Evolutionary conservation across 108 stramenopile species (phyloP), one percentile per base, ranked within the genome.

Genomic region (Discostella pseudostelligera): DNA sequence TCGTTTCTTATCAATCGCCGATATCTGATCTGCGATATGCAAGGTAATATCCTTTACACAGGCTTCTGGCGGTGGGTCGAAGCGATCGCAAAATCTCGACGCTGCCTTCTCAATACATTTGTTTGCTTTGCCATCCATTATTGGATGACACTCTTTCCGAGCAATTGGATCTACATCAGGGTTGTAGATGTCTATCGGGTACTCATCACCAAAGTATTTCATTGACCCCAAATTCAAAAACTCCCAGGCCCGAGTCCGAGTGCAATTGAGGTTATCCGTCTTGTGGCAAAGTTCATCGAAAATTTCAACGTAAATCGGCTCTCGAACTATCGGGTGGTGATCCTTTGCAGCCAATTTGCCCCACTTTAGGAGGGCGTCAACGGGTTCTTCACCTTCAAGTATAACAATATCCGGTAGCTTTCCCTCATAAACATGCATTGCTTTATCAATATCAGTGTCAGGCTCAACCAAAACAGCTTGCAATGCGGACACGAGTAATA

Each of bases 311-410:
- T 81, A 64, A 37, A 78, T 77, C 9, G 58, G 65, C 59, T 78
- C 65, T 32, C 81, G 59, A 47, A 74, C 72, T 11, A 81, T 59
- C 19, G 81, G 81, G n/a, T 77, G 81, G 51, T 78, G 76, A 21
- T 81, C 67, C 25, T 70, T 64, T 26, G 65, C 59, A 16, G 67
- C 81, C 37, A 58, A 25, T 44, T 73, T 81, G 37, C 65, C 76
- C 81, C 81, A 81, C 35, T 78, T 72, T 8, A 77, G 39, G 6
- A 81, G 53, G 0, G 76, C 81, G 50, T 81, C 81, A 7, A 73
- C 76, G 17, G 76, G 76, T 37, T 81, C 72, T 48, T 81, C 70
- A 20, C 60, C 76, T 68, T 81, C 81, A 24, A 65, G 62, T 20
- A 81, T 69, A n/a, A 69, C 35, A 11, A 81, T 49, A 63, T 78